Conservation (phyloP, 192 early-diverging fungal species). For the Rhizophlyctis rosea region DNA sequence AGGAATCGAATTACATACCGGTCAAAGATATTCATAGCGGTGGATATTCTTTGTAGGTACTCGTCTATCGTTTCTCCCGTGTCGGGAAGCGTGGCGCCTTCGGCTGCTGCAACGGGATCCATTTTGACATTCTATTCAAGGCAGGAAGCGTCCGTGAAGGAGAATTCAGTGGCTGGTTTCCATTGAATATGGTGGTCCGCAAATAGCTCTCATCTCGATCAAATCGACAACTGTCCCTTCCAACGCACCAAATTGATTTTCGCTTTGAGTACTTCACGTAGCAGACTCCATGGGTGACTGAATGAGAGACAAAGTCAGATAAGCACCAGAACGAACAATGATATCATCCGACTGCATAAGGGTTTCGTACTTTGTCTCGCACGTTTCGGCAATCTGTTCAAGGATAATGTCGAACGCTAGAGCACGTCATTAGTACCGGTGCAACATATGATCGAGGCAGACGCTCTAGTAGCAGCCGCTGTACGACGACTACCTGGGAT, state of each 20-base stretch:
- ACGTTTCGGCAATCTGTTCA: background rate
- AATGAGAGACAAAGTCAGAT: background rate
- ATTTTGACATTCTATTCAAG: background rate
- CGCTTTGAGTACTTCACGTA: constrained; percentile 1
- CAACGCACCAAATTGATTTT: background rate
- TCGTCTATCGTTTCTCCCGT: constrained; percentile 8
- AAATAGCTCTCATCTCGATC: background rate
- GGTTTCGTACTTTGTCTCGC: background rate
- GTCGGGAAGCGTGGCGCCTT: too few relatives aligned
- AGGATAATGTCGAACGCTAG: background rate
- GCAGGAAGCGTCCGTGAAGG: too few relatives aligned
- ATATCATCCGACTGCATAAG: background rate
- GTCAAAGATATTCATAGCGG: constrained; percentile 10
- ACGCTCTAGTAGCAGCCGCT: too few relatives aligned
- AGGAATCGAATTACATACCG: background rate
- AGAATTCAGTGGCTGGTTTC: constrained; percentile 9
- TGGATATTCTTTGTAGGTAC: constrained; percentile 1
- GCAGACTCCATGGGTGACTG: constrained; percentile 6
- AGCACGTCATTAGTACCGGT: too few relatives aligned
- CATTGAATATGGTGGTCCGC: background rate
- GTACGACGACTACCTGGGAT: too few relatives aligned
- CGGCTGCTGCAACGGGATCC: background rate
- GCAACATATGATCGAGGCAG: too few relatives aligned
- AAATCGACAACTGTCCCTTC: too few relatives aligned
- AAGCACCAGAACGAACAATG: background rate